Percentiles rank a stretch among this genome's conserved stretches.
Evolutionary conservation across 345 rosid genomes (phyloP).

Genomic region (Tarenaya hassleriana): DNA sequence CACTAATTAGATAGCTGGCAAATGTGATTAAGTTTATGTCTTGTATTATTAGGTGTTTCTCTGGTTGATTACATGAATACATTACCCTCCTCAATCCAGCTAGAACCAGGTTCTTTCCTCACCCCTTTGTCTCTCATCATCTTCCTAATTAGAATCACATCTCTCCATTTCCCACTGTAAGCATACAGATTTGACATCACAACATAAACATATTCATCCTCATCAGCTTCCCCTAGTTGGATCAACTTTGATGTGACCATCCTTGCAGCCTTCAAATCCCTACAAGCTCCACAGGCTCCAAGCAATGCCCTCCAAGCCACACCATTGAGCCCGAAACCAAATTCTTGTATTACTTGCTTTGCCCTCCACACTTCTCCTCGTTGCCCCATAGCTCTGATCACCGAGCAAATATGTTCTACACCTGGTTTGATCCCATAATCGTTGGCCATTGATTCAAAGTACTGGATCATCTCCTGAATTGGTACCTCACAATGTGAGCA

Average conservation of each 20-base stretch:
- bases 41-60: too few species aligned
- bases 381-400: constrained; percentile 57
- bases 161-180: constrained; percentile 51
- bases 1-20: too few species aligned
- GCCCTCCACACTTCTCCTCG: constrained; percentile 44
- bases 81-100: constrained; percentile 57
- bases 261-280: constrained; percentile 36
- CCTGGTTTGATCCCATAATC: constrained; percentile 54
- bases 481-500: constrained; percentile 46
- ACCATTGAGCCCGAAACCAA: constrained; percentile 37
- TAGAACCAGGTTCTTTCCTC: constrained; percentile 51
- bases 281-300: constrained; percentile 47
- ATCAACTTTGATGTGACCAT: constrained; percentile 13
- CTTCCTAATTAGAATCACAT: constrained; percentile 46
- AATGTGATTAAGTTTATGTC: too few species aligned
- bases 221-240: constrained; percentile 42
- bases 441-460: constrained; percentile 52
- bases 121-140: constrained; percentile 52
- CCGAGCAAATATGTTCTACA: constrained; percentile 63
- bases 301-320: constrained; percentile 70
- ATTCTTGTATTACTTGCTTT: constrained; percentile 35
- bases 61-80: neutral
- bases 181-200: constrained; percentile 59
- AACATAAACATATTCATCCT: constrained; percentile 57
- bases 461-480: constrained; percentile 30